Base-by-base conservation (phyloP, 2,329 filamentous ascomycete species). In the Cladophialophora chaetospira region DNA sequence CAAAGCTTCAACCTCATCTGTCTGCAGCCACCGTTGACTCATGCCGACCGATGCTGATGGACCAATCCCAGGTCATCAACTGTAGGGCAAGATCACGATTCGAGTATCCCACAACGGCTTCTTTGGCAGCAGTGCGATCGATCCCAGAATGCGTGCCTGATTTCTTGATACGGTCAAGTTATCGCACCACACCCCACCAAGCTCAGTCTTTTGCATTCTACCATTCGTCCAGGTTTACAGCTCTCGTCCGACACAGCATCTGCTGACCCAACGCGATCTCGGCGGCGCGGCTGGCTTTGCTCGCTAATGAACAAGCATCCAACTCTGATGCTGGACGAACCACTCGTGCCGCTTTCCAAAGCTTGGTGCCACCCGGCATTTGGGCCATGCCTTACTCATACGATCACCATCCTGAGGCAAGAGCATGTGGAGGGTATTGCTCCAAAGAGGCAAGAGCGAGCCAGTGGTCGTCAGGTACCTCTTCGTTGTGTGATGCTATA, bases 111-210 rank as follows among this genome's bases (percentile, higher is more conserved):
- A 44, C 11, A 44, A 28, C 10, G 23, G 6, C 13, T 44, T 26
- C 4, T 6, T 13, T 44, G 36, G 23, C 36, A 21, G 13, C n/a
- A n/a, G n/a, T n/a, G 36, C 8, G 23, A 11, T 11, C 13, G 2
- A 8, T 25, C 19, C 13, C 42, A 6, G 13, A 11, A 51, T 43
- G 44, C 35, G 53, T 50, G 53, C 53, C 53, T 55, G 53, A 44
- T 44, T 55, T 44, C 53, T 23, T 29, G 35, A 50, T 55, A 5
- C 21, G 31, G 46, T 23, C 38, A 50, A 55, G 33, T 13, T 33
- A 33, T 28, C 17, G 3, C 23, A 26, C 31, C 8, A 33, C 28
- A 3, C 21, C 17, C 36, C 36, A 29, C 9, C 29, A 25, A 15
- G 4, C 15, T n/a, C 38, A 19, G 35, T 25, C 25, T 23, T 38